Percentiles rank a stretch among this genome's conserved stretches.
These are phyloP conservation scores for Penicillium turbatum DNA, from an alignment of 495 filamentous ascomycete species.

Conservation along the genomic window DNA sequence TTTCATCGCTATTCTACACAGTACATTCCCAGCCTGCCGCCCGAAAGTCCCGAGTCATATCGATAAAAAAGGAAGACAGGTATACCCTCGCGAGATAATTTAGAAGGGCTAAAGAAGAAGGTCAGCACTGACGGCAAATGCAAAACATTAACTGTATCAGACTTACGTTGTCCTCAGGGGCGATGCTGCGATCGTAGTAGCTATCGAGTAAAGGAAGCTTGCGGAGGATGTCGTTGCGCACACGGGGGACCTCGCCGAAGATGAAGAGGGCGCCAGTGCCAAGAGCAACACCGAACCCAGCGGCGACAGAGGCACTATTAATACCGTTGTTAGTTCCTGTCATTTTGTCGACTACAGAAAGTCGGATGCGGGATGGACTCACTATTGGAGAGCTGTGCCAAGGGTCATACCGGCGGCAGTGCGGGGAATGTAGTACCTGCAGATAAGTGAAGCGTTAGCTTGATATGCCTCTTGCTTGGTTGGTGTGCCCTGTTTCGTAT, in stretches of 20 bases:
- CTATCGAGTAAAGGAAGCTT: constrained; percentile 57
- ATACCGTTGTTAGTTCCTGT: constrained; percentile 6
- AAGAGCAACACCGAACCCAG: constrained; percentile 55
- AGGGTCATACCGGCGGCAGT: constrained; percentile 51
- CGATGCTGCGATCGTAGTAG: constrained; percentile 54
- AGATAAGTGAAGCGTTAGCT: constrained; percentile 10
- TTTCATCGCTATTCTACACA: constrained; percentile 29
- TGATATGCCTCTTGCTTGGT: neutral
- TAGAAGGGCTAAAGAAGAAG: constrained; percentile 39
- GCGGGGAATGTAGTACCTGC: constrained; percentile 49
- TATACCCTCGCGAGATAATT: constrained; percentile 22
- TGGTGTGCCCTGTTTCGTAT: neutral
- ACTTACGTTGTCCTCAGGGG: constrained; percentile 61
- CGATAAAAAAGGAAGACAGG: neutral
- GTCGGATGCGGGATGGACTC: constrained; percentile 26
- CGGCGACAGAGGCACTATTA: constrained; percentile 50
- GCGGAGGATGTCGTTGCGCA: constrained; percentile 61
- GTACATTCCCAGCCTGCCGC: constrained; percentile 5
- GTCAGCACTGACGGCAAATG: constrained; percentile 20
- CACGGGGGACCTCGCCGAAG: constrained; percentile 65
- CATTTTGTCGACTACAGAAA: neutral
- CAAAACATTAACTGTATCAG: neutral
- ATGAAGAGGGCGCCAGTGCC: constrained; percentile 65
- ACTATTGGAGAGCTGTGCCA: constrained; percentile 45
- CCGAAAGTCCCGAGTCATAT: neutral